Conservation (phyloP, 1,139 yeast genomes). For the Nakaseomyces glabratus region DNA sequence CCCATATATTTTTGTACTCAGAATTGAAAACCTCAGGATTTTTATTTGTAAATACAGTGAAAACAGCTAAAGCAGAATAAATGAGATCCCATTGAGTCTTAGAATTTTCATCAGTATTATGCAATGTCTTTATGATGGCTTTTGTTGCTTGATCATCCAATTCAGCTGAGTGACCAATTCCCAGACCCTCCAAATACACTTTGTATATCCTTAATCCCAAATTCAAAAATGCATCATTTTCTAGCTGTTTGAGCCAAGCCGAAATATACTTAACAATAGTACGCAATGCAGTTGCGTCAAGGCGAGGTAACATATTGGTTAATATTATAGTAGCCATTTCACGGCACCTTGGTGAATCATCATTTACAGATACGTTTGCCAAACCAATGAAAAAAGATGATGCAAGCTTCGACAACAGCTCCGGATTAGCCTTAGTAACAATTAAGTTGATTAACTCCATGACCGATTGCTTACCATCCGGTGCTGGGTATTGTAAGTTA, state of each 20-base stretch:
- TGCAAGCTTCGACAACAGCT: conserved; percentile 52
- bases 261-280: conserved; percentile 49
- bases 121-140: conserved; percentile 36
- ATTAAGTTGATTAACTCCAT: conserved; percentile 76
- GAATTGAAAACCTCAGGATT: conserved; percentile 34
- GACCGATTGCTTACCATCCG: conserved; percentile 81
- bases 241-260: conserved; percentile 60
- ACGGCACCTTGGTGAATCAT: conserved; percentile 72
- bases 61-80: conserved; percentile 54
- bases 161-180: conserved; percentile 33
- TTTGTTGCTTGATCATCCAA: conserved; percentile 37
- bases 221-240: conserved; percentile 49
- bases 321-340: conserved; percentile 72
- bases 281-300: conserved; percentile 37
- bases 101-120: conserved; percentile 32
- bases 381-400: conserved; percentile 76
- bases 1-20: conserved; percentile 40
- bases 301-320: conserved; percentile 44
- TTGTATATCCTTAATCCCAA: conserved; percentile 75
- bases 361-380: conserved; percentile 69
- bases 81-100: conserved; percentile 62
- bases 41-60: conserved; percentile 30
- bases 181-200: conserved; percentile 46
- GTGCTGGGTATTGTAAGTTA: conserved; percentile 77
- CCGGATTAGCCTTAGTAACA: conserved; percentile 56